Conservation (phyloP, 1,284 basidiomycete species). For the Vanrija pseudolonga region DNA sequence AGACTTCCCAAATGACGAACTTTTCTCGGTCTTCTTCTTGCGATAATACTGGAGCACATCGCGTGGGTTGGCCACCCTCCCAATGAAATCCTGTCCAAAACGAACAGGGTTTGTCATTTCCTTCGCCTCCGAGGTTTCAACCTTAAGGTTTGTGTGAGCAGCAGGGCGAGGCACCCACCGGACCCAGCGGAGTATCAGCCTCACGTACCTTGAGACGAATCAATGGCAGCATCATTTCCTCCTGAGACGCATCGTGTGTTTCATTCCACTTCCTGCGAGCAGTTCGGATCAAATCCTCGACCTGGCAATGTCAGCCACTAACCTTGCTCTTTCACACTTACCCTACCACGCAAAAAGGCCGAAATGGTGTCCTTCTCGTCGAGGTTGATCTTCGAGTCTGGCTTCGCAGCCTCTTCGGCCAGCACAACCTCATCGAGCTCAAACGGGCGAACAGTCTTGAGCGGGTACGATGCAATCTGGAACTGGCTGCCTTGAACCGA, state of each 20-base stretch:
- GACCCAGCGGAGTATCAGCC: not conserved
- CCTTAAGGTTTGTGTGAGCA: constrained; percentile 52
- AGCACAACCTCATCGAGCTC: constrained; percentile 82
- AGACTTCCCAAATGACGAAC: constrained; percentile 24
- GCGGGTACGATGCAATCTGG: constrained; percentile 73
- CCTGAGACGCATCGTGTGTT: constrained; percentile 59
- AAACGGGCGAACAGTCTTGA: constrained; percentile 91
- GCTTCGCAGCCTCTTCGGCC: constrained; percentile 67
- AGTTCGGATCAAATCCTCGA: constrained; percentile 70
- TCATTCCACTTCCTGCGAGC: constrained; percentile 77
- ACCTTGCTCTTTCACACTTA: constrained; percentile 43
- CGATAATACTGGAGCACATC: constrained; percentile 89
- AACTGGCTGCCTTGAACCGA: constrained; percentile 84
- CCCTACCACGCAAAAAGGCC: constrained; percentile 70
- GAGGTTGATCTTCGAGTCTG: constrained; percentile 62
- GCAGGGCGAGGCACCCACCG: not conserved
- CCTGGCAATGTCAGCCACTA: constrained; percentile 52
- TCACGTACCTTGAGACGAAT: constrained; percentile 71
- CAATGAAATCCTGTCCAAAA: constrained; percentile 93
- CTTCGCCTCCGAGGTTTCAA: constrained; percentile 82
- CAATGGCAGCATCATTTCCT: constrained; percentile 75
- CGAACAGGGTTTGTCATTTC: constrained; percentile 93
- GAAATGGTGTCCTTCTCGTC: constrained; percentile 74
- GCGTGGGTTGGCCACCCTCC: constrained; percentile 86
- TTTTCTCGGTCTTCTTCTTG: constrained; percentile 60